Conservation (phyloP, 345 rosid genomes). For the Aurinia saxatilis region DNA sequence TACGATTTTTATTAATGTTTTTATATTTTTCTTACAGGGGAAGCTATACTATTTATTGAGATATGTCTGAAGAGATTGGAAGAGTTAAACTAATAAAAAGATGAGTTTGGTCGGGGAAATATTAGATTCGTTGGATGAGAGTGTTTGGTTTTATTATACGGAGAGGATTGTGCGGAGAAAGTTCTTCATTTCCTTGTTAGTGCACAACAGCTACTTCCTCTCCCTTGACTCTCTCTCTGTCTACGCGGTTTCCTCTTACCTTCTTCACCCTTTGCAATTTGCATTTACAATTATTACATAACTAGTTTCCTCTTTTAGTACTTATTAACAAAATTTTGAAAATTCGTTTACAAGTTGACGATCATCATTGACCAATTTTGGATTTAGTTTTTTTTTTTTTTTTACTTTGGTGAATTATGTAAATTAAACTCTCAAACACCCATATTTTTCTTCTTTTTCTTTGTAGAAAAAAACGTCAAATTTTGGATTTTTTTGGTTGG, state of each 20-base stretch:
- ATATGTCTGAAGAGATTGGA: too few species aligned
- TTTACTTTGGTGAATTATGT: too few species aligned
- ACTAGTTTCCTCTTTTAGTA: background rate
- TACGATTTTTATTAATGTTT: background rate
- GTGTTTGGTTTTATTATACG: background rate
- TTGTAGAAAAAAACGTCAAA: too few species aligned
- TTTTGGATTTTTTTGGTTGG: too few species aligned
- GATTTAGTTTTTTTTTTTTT: too few species aligned
- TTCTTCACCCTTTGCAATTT: background rate
- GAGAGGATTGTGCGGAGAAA: conserved; percentile 14
- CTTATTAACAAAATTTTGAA: too few species aligned
- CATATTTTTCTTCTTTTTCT: too few species aligned
- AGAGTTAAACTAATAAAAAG: too few species aligned
- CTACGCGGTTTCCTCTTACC: conserved; percentile 12
- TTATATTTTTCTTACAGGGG: background rate
- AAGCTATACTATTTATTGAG: background rate
- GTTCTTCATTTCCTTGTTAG: too few species aligned
- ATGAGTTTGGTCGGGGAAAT: background rate
- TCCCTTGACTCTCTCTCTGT: background rate
- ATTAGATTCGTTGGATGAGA: conserved; percentile 17
- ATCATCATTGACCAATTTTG: too few species aligned
- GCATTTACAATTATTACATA: background rate
- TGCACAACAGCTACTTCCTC: conserved; percentile 20
- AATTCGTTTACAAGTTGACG: too few species aligned
- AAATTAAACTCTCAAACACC: too few species aligned